Evolutionary conservation across 768 basidiomycete genomes (phyloP).

Genomic region (Macrolepiota fuliginosa): DNA sequence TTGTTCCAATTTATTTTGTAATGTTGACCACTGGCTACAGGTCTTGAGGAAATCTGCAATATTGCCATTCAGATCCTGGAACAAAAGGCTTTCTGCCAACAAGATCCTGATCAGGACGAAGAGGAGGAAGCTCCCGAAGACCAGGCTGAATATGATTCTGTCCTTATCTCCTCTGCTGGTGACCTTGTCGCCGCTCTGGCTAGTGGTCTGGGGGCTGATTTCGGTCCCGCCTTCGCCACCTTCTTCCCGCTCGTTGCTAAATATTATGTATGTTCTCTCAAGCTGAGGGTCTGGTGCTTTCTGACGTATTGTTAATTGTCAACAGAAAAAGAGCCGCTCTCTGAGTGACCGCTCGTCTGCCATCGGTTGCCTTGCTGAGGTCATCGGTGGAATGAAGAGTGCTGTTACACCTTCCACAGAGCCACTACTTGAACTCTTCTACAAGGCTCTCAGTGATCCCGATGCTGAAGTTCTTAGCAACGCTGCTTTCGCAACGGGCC

Average conservation of each 20-base stretch:
- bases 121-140: slow-evolving; percentile 83
- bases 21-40: slow-evolving; percentile 31
- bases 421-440: slow-evolving; percentile 80
- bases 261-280: slow-evolving; percentile 74
- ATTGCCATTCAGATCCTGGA: slow-evolving; percentile 86
- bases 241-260: slow-evolving; percentile 90
- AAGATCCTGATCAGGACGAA: slow-evolving; percentile 92
- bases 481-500: slow-evolving; percentile 90
- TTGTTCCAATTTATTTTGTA: neutral
- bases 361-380: slow-evolving; percentile 92
- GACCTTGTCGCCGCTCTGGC: slow-evolving; percentile 93
- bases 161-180: slow-evolving; percentile 89
- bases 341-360: slow-evolving; percentile 90
- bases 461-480: slow-evolving; percentile 97
- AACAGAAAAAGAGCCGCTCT: slow-evolving; percentile 80
- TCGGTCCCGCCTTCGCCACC: slow-evolving; percentile 74
- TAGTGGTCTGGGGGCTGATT: slow-evolving; percentile 80
- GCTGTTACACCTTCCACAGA: slow-evolving; percentile 85
- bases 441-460: slow-evolving; percentile 73
- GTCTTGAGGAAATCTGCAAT: slow-evolving; percentile 73
- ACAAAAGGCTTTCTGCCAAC: slow-evolving; percentile 94
- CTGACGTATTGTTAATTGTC: neutral
- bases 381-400: slow-evolving; percentile 87
- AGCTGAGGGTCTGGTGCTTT: neutral
- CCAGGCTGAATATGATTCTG: slow-evolving; percentile 94